Conservation (phyloP, 164 flowering plant species). For the Macadamia tetraphylla region DNA sequence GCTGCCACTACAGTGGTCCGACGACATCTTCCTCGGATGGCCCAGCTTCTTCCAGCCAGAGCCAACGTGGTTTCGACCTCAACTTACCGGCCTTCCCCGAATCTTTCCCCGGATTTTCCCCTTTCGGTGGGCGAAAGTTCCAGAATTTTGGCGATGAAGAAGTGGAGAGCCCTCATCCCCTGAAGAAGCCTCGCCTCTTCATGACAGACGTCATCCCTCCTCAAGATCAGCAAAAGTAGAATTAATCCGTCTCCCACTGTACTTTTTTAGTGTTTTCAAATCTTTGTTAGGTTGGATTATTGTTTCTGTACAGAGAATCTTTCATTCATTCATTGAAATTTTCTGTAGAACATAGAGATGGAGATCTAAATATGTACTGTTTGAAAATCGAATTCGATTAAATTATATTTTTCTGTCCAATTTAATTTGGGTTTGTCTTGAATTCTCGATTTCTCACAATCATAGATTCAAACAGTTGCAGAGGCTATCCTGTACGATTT, state of each 20-base stretch:
- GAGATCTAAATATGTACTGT: no score
- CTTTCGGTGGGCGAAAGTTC: background rate
- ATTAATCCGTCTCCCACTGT: no score
- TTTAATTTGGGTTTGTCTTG: no score
- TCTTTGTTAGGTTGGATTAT: background rate
- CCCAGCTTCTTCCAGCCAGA: background rate
- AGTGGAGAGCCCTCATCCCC: conserved; percentile 51
- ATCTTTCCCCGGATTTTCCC: conserved; percentile 12
- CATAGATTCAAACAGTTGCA: no score
- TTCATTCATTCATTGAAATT: background rate
- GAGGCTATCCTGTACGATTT: no score
- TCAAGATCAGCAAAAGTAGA: background rate
- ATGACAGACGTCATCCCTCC: background rate
- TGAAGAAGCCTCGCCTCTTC: conserved; percentile 36
- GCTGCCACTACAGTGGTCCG: conserved; percentile 52
- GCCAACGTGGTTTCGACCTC: conserved; percentile 51
- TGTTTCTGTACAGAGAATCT: conserved; percentile 10
- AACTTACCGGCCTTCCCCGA: conserved; percentile 63
- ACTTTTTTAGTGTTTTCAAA: no score
- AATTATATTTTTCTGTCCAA: no score
- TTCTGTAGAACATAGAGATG: background rate
- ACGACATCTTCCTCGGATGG: conserved; percentile 21
- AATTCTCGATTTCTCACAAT: no score
- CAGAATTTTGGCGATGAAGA: conserved; percentile 24
- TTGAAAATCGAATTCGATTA: no score